Percentiles rank a stretch among this genome's conserved stretches.
Conservation (phyloP, 805 yeast genomes). For the Metschnikowia reukaufii region DNA sequence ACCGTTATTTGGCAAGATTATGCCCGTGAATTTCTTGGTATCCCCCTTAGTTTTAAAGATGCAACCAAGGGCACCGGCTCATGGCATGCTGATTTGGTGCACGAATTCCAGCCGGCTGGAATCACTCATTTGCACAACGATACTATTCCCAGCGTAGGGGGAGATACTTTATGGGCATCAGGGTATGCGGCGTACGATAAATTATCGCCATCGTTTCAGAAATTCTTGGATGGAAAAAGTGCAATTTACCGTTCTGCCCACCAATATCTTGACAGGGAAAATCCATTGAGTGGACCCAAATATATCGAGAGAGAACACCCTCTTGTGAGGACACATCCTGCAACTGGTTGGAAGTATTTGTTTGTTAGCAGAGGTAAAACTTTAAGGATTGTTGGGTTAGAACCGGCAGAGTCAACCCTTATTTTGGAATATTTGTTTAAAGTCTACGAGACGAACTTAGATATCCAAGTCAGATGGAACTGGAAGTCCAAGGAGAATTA, state of each 20-base stretch:
- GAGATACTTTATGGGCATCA: conserved; percentile 57
- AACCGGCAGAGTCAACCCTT: conserved; percentile 25
- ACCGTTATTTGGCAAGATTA: conserved; percentile 34
- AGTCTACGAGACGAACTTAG: conserved; percentile 38
- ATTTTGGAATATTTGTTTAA: conserved; percentile 19
- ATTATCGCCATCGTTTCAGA: conserved; percentile 50
- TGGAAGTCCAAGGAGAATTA: conserved; percentile 28
- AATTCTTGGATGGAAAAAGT: conserved; percentile 52
- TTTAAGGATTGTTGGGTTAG: conserved; percentile 31
- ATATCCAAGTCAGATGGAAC: conserved; percentile 41
- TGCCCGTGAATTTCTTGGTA: conserved; percentile 22
- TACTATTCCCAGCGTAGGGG: conserved; percentile 51
- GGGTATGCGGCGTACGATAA: conserved; percentile 60
- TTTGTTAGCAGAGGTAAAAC: conserved; percentile 32
- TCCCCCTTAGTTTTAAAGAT: conserved; percentile 30
- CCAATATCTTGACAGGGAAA: conserved; percentile 35
- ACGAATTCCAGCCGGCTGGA: conserved; percentile 58
- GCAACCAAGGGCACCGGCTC: conserved; percentile 23
- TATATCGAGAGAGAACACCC: conserved; percentile 32
- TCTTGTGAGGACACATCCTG: conserved; percentile 32
- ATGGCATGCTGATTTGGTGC: conserved; percentile 53
- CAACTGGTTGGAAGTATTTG: conserved; percentile 35
- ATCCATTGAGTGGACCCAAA: conserved; percentile 34
- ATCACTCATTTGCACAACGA: conserved; percentile 55
- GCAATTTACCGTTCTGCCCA: conserved; percentile 46